Evolutionary conservation across 352 stramenopile species (phyloP).

Genomic region (Phytophthora pini): DNA sequence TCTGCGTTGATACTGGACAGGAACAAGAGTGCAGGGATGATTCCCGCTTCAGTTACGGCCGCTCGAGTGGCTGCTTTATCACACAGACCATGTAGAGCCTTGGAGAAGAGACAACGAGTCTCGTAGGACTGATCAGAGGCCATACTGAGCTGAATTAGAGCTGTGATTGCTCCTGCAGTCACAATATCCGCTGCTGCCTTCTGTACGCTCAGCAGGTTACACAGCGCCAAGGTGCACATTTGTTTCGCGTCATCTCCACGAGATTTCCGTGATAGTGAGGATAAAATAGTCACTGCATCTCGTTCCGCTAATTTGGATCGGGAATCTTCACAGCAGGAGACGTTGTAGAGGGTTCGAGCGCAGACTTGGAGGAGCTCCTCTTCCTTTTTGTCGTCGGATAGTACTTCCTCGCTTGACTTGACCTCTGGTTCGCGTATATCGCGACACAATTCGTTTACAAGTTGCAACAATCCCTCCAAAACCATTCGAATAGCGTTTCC

Average conservation of each 20-base stretch:
- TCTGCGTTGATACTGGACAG: slow-evolving; percentile 41
- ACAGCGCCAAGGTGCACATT: slow-evolving; percentile 82
- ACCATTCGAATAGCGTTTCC: slow-evolving; percentile 76
- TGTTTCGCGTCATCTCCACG: slow-evolving; percentile 58
- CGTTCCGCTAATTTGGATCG: slow-evolving; percentile 73
- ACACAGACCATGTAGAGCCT: slow-evolving; percentile 73
- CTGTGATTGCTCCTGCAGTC: slow-evolving; percentile 64
- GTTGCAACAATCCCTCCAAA: slow-evolving; percentile 66
- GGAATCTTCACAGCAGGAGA: slow-evolving; percentile 73
- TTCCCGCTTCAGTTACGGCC: slow-evolving; percentile 55
- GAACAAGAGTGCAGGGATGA: slow-evolving; percentile 66
- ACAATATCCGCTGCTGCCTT: slow-evolving; percentile 77
- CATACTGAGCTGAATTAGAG: slow-evolving; percentile 71
- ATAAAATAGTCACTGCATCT: slow-evolving; percentile 64
- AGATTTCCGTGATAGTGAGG: slow-evolving; percentile 47
- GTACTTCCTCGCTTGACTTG: not conserved
- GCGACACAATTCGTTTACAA: slow-evolving; percentile 64
- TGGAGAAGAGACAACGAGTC: slow-evolving; percentile 67
- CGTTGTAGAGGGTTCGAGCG: slow-evolving; percentile 71
- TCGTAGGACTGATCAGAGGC: slow-evolving; percentile 49
- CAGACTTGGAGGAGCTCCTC: slow-evolving; percentile 51
- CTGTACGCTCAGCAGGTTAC: slow-evolving; percentile 79
- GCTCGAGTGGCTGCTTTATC: slow-evolving; percentile 54
- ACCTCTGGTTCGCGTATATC: slow-evolving; percentile 24
- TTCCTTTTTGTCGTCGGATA: slow-evolving; percentile 9